Conservation (phyloP, 2,329 filamentous ascomycete species). For the Alternaria arborescens region DNA sequence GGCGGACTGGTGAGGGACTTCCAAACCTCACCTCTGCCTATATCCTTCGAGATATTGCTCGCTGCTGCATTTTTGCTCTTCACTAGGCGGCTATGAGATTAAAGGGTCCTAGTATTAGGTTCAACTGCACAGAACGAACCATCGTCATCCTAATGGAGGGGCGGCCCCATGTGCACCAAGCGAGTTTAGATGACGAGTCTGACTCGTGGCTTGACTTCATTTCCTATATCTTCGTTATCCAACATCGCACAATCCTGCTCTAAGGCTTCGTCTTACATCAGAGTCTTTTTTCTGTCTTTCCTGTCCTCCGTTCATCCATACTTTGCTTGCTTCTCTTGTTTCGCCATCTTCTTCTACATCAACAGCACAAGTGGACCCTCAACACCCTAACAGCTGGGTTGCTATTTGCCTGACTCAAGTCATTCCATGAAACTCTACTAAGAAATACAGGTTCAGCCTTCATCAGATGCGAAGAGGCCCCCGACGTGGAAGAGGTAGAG, state of each 20-base stretch:
- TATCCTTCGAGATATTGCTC: constrained; percentile 28
- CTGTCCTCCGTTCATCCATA: constrained; percentile 8
- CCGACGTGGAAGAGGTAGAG: constrained; percentile 48
- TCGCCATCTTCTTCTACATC: not conserved
- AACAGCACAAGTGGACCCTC: constrained; percentile 18
- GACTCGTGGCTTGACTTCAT: constrained; percentile 49
- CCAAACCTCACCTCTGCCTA: constrained; percentile 45
- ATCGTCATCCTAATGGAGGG: constrained; percentile 21
- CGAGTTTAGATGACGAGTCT: constrained; percentile 39
- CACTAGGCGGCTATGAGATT: constrained; percentile 38
- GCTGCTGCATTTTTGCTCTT: constrained; percentile 20
- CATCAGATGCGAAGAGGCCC: constrained; percentile 50
- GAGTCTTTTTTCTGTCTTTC: constrained; percentile 13
- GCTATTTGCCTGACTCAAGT: constrained; percentile 29
- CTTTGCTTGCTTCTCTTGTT: constrained; percentile 6
- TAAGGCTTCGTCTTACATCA: constrained; percentile 31
- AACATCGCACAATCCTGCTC: constrained; percentile 17
- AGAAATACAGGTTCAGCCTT: constrained; percentile 42
- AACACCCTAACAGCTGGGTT: constrained; percentile 35
- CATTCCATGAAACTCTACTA: constrained; percentile 36
- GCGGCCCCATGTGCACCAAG: constrained; percentile 31
- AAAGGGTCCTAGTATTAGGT: constrained; percentile 39
- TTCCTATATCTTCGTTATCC: constrained; percentile 36
- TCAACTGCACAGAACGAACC: constrained; percentile 22
- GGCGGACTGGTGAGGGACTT: constrained; percentile 22